Evolutionary conservation across 441 rosid species (phyloP).

Genomic region (California macrophylla): DNA sequence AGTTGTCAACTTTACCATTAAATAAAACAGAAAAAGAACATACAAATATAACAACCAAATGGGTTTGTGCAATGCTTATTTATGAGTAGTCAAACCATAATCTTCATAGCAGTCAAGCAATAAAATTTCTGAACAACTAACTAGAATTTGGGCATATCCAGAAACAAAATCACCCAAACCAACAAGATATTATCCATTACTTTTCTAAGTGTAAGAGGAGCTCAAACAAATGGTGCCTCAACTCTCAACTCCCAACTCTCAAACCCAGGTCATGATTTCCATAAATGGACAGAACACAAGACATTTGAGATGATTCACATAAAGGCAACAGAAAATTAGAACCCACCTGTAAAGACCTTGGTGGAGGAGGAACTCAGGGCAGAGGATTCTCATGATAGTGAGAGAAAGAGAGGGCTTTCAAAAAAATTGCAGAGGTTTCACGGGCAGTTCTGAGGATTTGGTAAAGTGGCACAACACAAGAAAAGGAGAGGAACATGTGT

Average conservation of each 20-base stretch:
- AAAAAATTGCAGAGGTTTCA: background rate
- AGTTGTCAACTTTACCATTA: background rate
- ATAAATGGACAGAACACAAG: background rate
- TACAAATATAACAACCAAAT: background rate
- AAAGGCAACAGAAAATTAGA: background rate
- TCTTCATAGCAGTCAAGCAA: background rate
- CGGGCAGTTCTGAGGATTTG: background rate
- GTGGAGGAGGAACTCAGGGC: background rate
- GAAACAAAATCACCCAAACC: background rate
- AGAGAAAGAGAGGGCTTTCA: background rate
- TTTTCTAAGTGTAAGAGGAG: too few relatives aligned
- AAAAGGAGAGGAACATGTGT: background rate
- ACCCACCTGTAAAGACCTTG: background rate
- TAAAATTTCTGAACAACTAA: background rate
- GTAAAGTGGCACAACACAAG: background rate
- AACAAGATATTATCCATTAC: too few relatives aligned
- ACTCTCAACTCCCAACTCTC: background rate
- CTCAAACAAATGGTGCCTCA: background rate
- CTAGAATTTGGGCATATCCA: background rate
- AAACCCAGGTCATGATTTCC: background rate
- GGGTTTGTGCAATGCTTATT: background rate
- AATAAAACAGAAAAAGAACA: background rate
- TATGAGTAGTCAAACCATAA: too few relatives aligned
- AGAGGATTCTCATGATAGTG: conserved; percentile 1
- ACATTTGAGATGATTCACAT: background rate